Conservation (phyloP, 768 basidiomycete genomes). For the Sarcodon aspratus region DNA sequence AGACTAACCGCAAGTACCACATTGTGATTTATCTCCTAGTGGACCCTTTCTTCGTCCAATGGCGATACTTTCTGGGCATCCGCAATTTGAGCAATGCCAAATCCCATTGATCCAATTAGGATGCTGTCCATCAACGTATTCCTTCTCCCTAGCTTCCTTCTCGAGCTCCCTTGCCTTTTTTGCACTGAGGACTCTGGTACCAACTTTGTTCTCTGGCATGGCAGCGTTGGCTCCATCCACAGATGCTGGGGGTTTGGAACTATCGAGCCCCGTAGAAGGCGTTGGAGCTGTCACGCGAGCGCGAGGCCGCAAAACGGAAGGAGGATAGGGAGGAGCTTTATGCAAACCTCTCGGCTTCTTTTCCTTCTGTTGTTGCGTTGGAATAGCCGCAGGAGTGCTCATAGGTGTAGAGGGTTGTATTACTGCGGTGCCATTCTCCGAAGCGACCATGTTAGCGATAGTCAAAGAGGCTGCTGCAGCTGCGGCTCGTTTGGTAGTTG, state of each 20-base stretch:
- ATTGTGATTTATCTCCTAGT: slow-evolving; percentile 82
- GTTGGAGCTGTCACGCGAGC: slow-evolving; percentile 51
- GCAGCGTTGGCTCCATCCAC: slow-evolving; percentile 3
- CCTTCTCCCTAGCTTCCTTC: slow-evolving; percentile 74
- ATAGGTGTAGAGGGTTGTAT: slow-evolving; percentile 32
- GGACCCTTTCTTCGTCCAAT: slow-evolving; percentile 84
- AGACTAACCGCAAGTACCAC: slow-evolving; percentile 82
- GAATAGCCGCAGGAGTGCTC: slow-evolving; percentile 13
- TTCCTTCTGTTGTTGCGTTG: slow-evolving; percentile 39
- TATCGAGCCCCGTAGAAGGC: slow-evolving; percentile 53
- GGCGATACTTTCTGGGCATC: slow-evolving; percentile 80
- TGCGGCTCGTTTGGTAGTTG: slow-evolving; percentile 70
- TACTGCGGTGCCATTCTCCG: slow-evolving; percentile 69
- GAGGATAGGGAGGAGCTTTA: slow-evolving; percentile 55
- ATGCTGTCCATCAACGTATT: slow-evolving; percentile 76
- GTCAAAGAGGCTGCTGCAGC: slow-evolving; percentile 74
- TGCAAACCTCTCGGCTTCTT: slow-evolving; percentile 63
- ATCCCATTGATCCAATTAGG: slow-evolving; percentile 73
- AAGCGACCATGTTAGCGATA: slow-evolving; percentile 89
- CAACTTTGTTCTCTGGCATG: slow-evolving; percentile 35
- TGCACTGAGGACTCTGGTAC: slow-evolving; percentile 34
- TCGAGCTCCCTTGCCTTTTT: slow-evolving; percentile 67
- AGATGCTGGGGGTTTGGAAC: slow-evolving; percentile 32
- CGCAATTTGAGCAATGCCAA: slow-evolving; percentile 95
- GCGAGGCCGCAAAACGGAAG: slow-evolving; percentile 44